Evolutionary conservation across 148 eudicot species (phyloP).

Genomic region (Camellia lanceoleosa): DNA sequence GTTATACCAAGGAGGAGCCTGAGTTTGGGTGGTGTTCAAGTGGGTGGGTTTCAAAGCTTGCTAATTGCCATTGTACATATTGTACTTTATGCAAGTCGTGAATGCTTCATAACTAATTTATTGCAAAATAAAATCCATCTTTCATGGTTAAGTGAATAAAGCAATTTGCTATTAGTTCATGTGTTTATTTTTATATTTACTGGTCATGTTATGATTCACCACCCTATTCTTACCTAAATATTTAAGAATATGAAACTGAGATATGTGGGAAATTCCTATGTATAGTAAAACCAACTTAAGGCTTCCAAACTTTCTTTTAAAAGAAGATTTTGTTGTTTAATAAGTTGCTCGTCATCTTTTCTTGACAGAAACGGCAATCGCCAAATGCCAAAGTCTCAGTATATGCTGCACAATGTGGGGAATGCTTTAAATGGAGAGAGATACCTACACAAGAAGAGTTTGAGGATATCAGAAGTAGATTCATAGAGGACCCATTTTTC

Average conservation of each 20-base stretch:
- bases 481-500: constrained; percentile 48
- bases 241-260: neutral
- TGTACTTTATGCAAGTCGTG: constrained; percentile 1
- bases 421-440: constrained; percentile 74
- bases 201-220: neutral
- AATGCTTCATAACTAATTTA: too few species aligned
- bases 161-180: neutral
- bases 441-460: constrained; percentile 55
- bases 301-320: neutral
- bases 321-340: neutral
- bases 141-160: neutral
- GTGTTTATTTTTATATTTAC: neutral
- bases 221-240: neutral
- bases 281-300: neutral
- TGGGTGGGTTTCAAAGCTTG: neutral
- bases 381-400: constrained; percentile 11
- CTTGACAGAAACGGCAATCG: neutral
- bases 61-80: neutral
- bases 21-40: neutral
- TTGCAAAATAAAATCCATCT: neutral
- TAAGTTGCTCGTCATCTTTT: neutral
- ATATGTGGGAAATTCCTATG: neutral
- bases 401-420: constrained; percentile 59
- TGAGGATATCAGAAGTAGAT: constrained; percentile 55
- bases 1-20: too few species aligned